Conservation (phyloP, 176 grass and related monocot species). For the Tuctoria greenei region DNA sequence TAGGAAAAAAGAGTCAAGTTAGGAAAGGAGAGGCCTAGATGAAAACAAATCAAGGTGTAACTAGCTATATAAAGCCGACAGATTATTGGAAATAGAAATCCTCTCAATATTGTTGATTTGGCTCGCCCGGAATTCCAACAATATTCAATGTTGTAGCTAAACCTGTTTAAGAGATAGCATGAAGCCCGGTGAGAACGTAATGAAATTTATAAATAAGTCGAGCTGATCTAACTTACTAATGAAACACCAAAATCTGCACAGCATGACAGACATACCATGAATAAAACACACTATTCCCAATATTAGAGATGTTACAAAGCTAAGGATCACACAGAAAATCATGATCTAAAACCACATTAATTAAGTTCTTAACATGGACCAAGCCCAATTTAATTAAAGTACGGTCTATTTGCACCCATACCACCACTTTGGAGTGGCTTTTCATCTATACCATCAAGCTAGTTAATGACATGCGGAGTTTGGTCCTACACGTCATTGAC, state of each 20-base stretch:
- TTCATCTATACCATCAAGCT: no score
- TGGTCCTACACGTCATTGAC: no score
- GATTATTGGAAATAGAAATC: no score
- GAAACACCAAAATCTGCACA: not conserved
- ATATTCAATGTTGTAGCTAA: not conserved
- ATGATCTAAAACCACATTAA: not conserved
- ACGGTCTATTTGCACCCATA: not conserved
- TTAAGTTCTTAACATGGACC: not conserved
- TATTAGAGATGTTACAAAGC: not conserved
- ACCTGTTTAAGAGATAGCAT: not conserved
- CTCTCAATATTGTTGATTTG: no score
- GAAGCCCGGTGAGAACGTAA: not conserved
- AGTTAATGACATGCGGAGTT: no score
- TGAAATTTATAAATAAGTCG: not conserved
- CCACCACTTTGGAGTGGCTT: no score
- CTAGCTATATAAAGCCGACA: no score
- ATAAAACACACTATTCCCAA: not conserved
- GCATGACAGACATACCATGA: not conserved
- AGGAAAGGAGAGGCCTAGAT: no score
- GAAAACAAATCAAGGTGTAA: no score
- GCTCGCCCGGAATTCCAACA: no score
- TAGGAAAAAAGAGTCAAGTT: no score
- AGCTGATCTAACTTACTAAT: constrained; percentile 18
- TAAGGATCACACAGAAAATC: no score
- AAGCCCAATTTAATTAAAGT: not conserved